A percentile compares a stretch with the other conserved stretches of the same genome.
Conservation (phyloP, 305 asterid genomes). For the Fraxinus albicans region DNA sequence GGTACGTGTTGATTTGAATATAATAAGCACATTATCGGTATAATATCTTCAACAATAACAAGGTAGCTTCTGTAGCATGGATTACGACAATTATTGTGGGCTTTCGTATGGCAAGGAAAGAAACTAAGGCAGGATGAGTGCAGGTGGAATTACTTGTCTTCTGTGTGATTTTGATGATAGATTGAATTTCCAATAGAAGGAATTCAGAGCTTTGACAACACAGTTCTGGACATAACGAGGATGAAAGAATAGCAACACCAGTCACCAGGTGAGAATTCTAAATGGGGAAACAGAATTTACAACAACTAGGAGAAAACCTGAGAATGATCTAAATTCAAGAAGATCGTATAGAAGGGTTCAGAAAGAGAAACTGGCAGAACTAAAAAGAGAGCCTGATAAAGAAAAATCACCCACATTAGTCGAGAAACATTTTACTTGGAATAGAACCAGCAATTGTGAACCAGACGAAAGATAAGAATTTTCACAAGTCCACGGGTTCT, state of each 20-base stretch:
- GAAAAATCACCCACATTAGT: slow-evolving; percentile 6
- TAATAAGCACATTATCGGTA: too few relatives aligned
- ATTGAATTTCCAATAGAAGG: slow-evolving; percentile 30
- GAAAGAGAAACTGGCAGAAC: slow-evolving; percentile 29
- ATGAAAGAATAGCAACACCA: slow-evolving; percentile 27
- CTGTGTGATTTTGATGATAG: slow-evolving; percentile 40
- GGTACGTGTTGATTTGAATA: too few relatives aligned
- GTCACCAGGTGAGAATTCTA: not conserved
- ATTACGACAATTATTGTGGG: slow-evolving; percentile 11
- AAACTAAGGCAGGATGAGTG: slow-evolving; percentile 27
- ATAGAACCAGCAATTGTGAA: not conserved
- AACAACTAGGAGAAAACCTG: not conserved
- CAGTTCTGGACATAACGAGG: slow-evolving; percentile 34
- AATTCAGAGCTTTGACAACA: slow-evolving; percentile 29
- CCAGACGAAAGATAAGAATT: slow-evolving; percentile 4
- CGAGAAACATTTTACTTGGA: slow-evolving; percentile 31
- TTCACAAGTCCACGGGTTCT: not conserved
- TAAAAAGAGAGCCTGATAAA: slow-evolving; percentile 14
- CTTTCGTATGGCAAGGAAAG: slow-evolving; percentile 29
- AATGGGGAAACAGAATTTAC: slow-evolving; percentile 10
- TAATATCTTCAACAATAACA: not conserved
- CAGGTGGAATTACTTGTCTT: slow-evolving; percentile 32
- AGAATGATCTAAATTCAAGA: slow-evolving; percentile 26
- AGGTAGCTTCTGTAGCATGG: slow-evolving; percentile 48
- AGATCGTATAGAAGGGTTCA: not conserved